phyloP scores from a whole-genome alignment of 1,284 basidiomycete genomes.

The Irpex sp. region DNA sequence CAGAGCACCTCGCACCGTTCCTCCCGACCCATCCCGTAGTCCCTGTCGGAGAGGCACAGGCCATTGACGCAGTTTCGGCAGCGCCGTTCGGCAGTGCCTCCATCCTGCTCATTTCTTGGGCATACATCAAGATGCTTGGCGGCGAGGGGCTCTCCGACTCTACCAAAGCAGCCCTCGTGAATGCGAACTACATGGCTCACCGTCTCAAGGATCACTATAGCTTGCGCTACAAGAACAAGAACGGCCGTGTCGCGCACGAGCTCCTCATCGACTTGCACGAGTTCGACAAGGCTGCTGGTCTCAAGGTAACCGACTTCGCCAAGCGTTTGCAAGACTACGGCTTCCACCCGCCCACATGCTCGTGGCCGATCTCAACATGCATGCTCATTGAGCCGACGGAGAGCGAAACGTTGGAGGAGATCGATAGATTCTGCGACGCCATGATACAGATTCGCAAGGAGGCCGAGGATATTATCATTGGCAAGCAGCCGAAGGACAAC shows the following conservation, averaged over 20 bases:
- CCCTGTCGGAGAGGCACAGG: slow-evolving; percentile 62
- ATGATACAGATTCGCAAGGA: slow-evolving; percentile 95
- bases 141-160: slow-evolving; percentile 84
- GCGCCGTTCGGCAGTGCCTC: slow-evolving; percentile 95
- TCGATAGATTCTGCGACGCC: slow-evolving; percentile 93
- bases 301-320: slow-evolving; percentile 95
- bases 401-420: slow-evolving; percentile 86
- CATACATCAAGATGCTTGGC: slow-evolving; percentile 97
- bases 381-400: slow-evolving; percentile 97
- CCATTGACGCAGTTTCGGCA: slow-evolving; percentile 87
- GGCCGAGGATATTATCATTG: slow-evolving; percentile 83
- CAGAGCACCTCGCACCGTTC: slow-evolving; percentile 92
- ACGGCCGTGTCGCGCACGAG: slow-evolving; percentile 93
- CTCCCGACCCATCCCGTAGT: slow-evolving; percentile 89
- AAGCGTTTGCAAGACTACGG: slow-evolving; percentile 93
- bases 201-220: slow-evolving; percentile 85
- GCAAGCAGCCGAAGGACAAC: slow-evolving; percentile 83
- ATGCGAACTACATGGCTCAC: slow-evolving; percentile 96
- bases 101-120: slow-evolving; percentile 97
- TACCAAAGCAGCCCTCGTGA: slow-evolving; percentile 86
- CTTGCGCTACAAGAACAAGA: slow-evolving; percentile 86
- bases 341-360: slow-evolving; percentile 90
- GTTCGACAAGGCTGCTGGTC: slow-evolving; percentile 83
- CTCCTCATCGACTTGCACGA: slow-evolving; percentile 93
- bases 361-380: slow-evolving; percentile 92